Evolutionary conservation across 306 rosid genomes (phyloP).

Genomic region (Vicia faba): DNA sequence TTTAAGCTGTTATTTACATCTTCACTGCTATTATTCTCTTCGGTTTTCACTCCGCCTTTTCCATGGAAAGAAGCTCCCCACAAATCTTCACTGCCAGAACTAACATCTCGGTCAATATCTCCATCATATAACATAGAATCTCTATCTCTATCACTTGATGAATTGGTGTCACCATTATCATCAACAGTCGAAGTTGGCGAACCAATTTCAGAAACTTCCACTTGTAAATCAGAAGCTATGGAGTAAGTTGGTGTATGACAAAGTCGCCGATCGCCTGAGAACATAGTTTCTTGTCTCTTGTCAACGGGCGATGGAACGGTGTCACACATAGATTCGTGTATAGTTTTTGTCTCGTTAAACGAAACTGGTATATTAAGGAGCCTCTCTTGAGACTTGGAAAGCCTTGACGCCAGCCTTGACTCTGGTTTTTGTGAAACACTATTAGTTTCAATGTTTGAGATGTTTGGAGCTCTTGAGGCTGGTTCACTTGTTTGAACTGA

Average conservation of each 20-base stretch:
- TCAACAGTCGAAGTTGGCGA: constrained; percentile 63
- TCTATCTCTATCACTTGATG: constrained; percentile 63
- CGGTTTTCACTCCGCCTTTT: constrained; percentile 24
- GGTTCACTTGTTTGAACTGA: constrained; percentile 37
- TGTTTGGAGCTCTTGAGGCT: background rate
- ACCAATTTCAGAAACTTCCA: constrained; percentile 84
- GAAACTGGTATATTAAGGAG: constrained; percentile 35
- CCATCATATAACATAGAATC: constrained; percentile 62
- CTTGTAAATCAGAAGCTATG: constrained; percentile 92
- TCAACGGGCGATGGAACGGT: constrained; percentile 43
- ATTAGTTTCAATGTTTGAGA: constrained; percentile 27
- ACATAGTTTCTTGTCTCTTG: constrained; percentile 45
- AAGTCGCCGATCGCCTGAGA: constrained; percentile 36
- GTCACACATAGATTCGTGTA: constrained; percentile 41
- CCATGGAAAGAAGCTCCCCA: constrained; percentile 49
- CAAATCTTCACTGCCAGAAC: constrained; percentile 50
- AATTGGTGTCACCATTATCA: constrained; percentile 52
- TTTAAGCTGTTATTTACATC: constrained; percentile 32
- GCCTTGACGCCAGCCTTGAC: constrained; percentile 1
- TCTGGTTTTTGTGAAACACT: constrained; percentile 28
- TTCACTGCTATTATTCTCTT: constrained; percentile 28
- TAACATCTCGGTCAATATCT: constrained; percentile 56
- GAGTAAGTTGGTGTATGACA: constrained; percentile 70
- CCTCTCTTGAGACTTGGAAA: constrained; percentile 31
- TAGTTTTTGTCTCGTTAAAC: constrained; percentile 15